Base-by-base conservation (phyloP, 2,329 filamentous ascomycete species). In the Juglanconis oblonga region DNA sequence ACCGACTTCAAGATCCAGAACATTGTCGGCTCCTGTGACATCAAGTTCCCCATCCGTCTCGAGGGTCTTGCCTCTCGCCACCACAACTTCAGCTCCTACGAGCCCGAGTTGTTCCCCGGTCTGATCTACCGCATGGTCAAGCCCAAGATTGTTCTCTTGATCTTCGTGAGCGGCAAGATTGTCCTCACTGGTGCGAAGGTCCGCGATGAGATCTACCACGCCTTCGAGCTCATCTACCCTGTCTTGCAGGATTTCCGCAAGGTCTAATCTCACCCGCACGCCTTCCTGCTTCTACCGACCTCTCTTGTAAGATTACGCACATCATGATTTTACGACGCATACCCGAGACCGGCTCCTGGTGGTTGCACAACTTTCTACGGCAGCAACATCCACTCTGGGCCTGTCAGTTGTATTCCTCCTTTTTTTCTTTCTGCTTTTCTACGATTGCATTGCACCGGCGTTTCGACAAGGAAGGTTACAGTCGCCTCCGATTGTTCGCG, bases 61-160 rank as follows among this genome's bases (percentile, higher is more conserved):
- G 95, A 98, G 76, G 95, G 95, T 78, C 81, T 99, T 73, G 95
- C 95, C 14, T 95, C 90, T 68, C 92, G 93, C 78, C 95, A 99
- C 84, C 94, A 98, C 83, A 97, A 97, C 80, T 99, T 98, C 87
- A 96, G 91, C 78, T 97, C 93, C 60, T 99, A 99, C 77, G 95
- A 99, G 77, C 95, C 95, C 67, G 95, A 99, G 74, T 77, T 99
- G 75, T 99, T 98, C 85, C 95, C 95, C 71, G 95, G 95, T 86
- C 88, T 99, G 55, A 99, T 99, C 79, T 99, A 99, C 80, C 92
- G 95, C 75, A 99, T 99, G 95, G 97, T 98, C 83, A 98, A 98
- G 83, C 95, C 95, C 24, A 98, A 98, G 87, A 97, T 98, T 68
- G 94, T 98, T 57, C 87, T 98, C 32, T 81, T 98, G 72, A 97